Evolutionary conservation across 257 asterid species (phyloP).

Genomic region (Solanum paucissectum): DNA sequence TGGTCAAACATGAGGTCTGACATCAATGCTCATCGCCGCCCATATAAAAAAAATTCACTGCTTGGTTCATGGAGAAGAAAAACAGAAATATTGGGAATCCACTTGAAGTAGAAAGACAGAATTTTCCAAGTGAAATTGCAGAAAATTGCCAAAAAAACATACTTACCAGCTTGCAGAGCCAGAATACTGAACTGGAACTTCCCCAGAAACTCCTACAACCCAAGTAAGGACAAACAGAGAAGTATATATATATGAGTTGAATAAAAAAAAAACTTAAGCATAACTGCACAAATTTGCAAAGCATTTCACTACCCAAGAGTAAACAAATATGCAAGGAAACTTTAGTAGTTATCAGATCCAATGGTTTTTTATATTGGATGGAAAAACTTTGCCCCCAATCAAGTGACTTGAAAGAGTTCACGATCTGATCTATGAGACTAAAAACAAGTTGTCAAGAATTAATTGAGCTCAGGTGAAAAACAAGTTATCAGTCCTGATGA

Average conservation of each 20-base stretch:
- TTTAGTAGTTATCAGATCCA: background rate
- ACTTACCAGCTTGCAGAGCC: background rate
- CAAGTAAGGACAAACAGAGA: background rate
- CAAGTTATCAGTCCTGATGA: too few species aligned
- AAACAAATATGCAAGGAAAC: background rate
- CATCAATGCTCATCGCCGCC: too few species aligned
- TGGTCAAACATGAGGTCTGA: too few species aligned
- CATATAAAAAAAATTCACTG: too few species aligned
- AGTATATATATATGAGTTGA: background rate
- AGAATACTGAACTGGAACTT: background rate
- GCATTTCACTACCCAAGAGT: background rate
- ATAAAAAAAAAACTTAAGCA: background rate
- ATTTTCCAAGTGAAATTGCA: background rate
- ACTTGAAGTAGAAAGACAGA: background rate
- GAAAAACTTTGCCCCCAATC: background rate
- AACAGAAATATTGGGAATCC: background rate
- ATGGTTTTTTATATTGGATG: background rate
- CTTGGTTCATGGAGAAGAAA: too few species aligned
- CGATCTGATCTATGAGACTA: background rate
- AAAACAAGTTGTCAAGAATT: too few species aligned
- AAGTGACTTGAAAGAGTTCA: background rate
- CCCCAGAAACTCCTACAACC: background rate
- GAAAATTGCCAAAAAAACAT: background rate
- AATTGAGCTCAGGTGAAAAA: too few species aligned
- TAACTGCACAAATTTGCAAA: background rate